Conservation (phyloP, 2,329 filamentous ascomycete genomes). For the Fusarium vanettenii region DNA sequence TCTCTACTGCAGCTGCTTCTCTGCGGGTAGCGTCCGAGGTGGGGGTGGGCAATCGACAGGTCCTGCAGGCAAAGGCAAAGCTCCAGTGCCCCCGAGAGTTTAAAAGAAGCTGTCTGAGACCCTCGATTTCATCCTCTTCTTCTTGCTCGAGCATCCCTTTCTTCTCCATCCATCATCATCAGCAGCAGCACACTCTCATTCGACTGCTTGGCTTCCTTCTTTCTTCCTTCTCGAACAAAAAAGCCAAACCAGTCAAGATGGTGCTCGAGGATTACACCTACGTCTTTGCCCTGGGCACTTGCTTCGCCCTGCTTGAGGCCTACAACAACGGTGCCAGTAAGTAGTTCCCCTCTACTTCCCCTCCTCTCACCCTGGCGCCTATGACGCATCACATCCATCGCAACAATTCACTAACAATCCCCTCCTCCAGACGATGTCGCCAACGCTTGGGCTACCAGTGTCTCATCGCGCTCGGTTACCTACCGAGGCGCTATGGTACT, state of each 20-base stretch:
- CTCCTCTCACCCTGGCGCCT: not conserved
- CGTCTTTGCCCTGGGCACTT: slow-evolving; percentile 79
- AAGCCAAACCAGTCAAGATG: slow-evolving; percentile 56
- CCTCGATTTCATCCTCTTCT: slow-evolving; percentile 2
- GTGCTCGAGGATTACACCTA: slow-evolving; percentile 73
- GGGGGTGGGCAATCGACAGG: not conserved
- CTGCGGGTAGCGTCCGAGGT: not conserved
- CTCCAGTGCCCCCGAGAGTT: slow-evolving; percentile 9
- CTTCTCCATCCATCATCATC: slow-evolving; percentile 2
- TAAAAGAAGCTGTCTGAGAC: slow-evolving; percentile 30
- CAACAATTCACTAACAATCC: slow-evolving; percentile 10
- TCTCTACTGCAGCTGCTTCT: slow-evolving; percentile 5
- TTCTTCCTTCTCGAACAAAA: not conserved
- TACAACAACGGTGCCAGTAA: slow-evolving; percentile 84
- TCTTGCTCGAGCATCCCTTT: slow-evolving; percentile 32
- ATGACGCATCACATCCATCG: not conserved
- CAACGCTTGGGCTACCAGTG: slow-evolving; percentile 84
- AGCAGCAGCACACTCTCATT: not conserved
- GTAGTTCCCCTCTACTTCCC: slow-evolving; percentile 47
- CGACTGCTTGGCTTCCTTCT: slow-evolving; percentile 15
- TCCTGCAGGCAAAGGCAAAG: not conserved
- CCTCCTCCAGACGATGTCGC: slow-evolving; percentile 77
- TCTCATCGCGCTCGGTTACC: slow-evolving; percentile 81
- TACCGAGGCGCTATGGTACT: slow-evolving; percentile 77
- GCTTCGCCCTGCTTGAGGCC: slow-evolving; percentile 81